phyloP scores from a whole-genome alignment of 306 rosid species.

The Hippophae tibetana region DNA sequence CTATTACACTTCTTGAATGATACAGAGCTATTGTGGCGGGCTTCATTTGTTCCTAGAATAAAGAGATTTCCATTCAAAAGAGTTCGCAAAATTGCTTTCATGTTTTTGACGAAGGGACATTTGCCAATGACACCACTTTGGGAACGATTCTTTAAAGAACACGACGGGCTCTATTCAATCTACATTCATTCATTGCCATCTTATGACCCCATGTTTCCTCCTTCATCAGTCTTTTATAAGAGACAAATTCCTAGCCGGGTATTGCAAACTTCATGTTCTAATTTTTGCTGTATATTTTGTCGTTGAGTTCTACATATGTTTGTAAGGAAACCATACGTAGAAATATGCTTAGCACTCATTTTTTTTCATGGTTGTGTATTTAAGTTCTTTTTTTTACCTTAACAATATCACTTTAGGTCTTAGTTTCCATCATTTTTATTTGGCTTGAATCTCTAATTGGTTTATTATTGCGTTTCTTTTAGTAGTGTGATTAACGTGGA shows the following conservation, averaged over 20 bases:
- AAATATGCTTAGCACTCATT: too few relatives aligned
- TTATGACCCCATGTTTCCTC: slow-evolving; percentile 10
- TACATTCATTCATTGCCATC: slow-evolving; percentile 28
- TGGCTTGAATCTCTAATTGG: too few relatives aligned
- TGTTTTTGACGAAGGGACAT: slow-evolving; percentile 27
- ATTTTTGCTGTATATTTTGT: not conserved
- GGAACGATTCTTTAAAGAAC: slow-evolving; percentile 34
- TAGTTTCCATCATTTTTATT: too few relatives aligned
- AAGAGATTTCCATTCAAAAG: slow-evolving; percentile 8
- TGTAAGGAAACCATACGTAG: too few relatives aligned
- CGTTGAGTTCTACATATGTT: too few relatives aligned
- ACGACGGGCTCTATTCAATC: slow-evolving; percentile 26
- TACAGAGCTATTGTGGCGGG: slow-evolving; percentile 28
- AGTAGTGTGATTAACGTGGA: too few relatives aligned
- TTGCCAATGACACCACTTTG: slow-evolving; percentile 33
- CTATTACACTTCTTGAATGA: slow-evolving; percentile 31
- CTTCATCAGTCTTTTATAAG: slow-evolving; percentile 24
- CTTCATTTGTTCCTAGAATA: slow-evolving; percentile 20
- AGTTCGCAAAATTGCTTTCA: slow-evolving; percentile 29
- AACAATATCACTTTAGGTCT: too few relatives aligned
- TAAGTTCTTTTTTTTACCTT: too few relatives aligned
- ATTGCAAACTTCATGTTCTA: not conserved
- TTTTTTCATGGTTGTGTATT: too few relatives aligned
- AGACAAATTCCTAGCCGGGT: slow-evolving; percentile 38
- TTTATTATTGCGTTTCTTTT: too few relatives aligned